Percentiles rank a stretch among this genome's conserved stretches.
Conservation (phyloP, 1,139 yeast species). For the Yamadazyma siamensis region DNA sequence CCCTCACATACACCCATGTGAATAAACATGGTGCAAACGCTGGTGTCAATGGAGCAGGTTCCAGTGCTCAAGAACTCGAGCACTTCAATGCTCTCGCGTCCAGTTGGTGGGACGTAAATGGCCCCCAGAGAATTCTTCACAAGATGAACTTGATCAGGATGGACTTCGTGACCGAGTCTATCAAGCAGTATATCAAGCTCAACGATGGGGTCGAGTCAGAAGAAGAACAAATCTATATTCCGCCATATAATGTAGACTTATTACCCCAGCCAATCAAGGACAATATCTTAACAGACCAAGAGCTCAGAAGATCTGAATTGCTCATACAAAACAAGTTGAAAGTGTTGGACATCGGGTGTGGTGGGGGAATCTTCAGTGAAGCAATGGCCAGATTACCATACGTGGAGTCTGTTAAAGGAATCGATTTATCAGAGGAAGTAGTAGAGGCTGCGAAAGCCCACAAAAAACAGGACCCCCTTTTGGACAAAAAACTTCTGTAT, state of each 20-base stretch:
- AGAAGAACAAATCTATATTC: constrained; percentile 60
- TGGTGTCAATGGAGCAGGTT: too few species aligned
- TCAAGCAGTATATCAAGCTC: constrained; percentile 45
- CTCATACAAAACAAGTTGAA: constrained; percentile 32
- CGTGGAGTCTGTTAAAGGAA: constrained; percentile 66
- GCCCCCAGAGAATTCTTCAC: constrained; percentile 90
- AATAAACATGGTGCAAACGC: too few species aligned
- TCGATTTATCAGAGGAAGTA: constrained; percentile 83
- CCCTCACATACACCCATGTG: too few species aligned
- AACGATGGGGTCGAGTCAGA: constrained; percentile 33
- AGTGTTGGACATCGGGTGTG: constrained; percentile 92
- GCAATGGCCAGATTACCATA: constrained; percentile 75
- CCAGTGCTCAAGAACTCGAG: constrained; percentile 51
- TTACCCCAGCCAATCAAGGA: constrained; percentile 54
- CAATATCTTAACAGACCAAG: constrained; percentile 49
- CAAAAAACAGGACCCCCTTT: constrained; percentile 58
- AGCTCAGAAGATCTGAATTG: constrained; percentile 39
- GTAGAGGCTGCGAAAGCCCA: constrained; percentile 77
- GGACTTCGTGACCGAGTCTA: constrained; percentile 73
- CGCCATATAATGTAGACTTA: constrained; percentile 70
- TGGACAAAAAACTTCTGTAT: constrained; percentile 54
- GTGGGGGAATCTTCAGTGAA: constrained; percentile 92
- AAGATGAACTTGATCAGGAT: constrained; percentile 88
- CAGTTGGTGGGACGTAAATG: constrained; percentile 95
- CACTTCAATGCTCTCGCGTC: constrained; percentile 87